Evolutionary conservation across 1,284 basidiomycete species (phyloP), one percentile per base, ranked within the genome.

Genomic region (Cystobasidium slooffiae): DNA sequence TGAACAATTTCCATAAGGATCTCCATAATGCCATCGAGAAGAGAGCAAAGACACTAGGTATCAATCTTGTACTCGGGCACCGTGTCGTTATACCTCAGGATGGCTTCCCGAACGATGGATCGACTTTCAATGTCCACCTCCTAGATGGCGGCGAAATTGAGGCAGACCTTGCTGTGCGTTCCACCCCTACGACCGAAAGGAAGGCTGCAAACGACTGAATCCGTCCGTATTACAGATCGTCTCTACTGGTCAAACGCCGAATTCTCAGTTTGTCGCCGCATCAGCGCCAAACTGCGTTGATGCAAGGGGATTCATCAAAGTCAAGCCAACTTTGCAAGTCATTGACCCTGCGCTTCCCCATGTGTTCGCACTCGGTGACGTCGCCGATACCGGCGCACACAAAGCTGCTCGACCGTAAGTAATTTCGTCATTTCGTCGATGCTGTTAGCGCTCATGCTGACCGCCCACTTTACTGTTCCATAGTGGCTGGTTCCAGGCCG

Each of bases 221-320:
- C 18, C 4, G 7, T 61, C 18, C 37, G 24, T 59, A 39, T 59
- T 24, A 41, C 56, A 90, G 88, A 86, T 91, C 20, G 83, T 89
- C 0, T 91, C 90, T 79, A 91, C 90, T 0, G 91, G 91, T 7
- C 90, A 91, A 81, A 85, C 83, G 22, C 89, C 90, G 24, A 90
- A 91, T 80, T 88, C 89, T 0, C 83, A 80, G 0, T 80, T 91
- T 58, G 82, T 92, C 18, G 81, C 31, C 77, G 79, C 0, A 81
- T 88, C 78, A 84, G 87, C 76, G 82, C 87, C 75, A 4, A 59
- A 73, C 16, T 73, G 76, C 22, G 51, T 79, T 51, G 63, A 46
- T 44, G 43, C 61, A 1, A 72, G 41, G 20, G 70, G 76, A n/a
- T 79, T 74, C 75, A 39, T 79, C 51, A 58, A 53, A 22, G 75